Evolutionary conservation across 805 yeast species (phyloP).

Genomic region (Henningerozyma blattae): DNA sequence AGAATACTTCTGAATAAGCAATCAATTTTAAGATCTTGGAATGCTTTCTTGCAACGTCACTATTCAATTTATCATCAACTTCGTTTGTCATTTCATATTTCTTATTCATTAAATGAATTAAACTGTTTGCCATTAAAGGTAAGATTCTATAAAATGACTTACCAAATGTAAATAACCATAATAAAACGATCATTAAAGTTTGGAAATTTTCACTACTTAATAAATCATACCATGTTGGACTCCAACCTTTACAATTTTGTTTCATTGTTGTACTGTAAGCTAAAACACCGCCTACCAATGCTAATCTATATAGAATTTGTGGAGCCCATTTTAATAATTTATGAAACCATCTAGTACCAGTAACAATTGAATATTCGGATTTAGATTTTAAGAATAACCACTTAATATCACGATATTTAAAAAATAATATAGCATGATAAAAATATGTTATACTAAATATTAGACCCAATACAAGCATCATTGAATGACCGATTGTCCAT

Average conservation of each 20-base stretch:
- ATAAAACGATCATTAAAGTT: slow-evolving; percentile 37
- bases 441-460: slow-evolving; percentile 17
- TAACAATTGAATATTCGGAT: slow-evolving; percentile 8
- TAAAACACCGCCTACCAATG: slow-evolving; percentile 42
- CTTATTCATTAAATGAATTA: slow-evolving; percentile 39
- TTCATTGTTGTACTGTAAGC: slow-evolving; percentile 42
- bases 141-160: slow-evolving; percentile 51
- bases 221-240: slow-evolving; percentile 53
- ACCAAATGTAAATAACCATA: slow-evolving; percentile 59
- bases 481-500: slow-evolving; percentile 22
- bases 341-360: slow-evolving; percentile 16
- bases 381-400: slow-evolving; percentile 20
- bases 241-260: slow-evolving; percentile 46
- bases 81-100: slow-evolving; percentile 8
- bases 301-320: slow-evolving; percentile 39
- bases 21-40: slow-evolving; percentile 25
- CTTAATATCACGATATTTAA: slow-evolving; percentile 23
- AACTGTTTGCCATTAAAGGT: slow-evolving; percentile 46
- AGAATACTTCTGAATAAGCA: slow-evolving; percentile 48
- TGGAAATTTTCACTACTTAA: slow-evolving; percentile 71
- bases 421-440: slow-evolving; percentile 16
- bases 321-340: slow-evolving; percentile 28
- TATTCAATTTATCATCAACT: slow-evolving; percentile 1
- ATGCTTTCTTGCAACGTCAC: slow-evolving; percentile 9
- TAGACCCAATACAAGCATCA: slow-evolving; percentile 17